A percentile compares a stretch with the other conserved stretches of the same genome.
phyloP scores from a whole-genome alignment of 1,284 basidiomycete genomes.

The Schizophyllum amplum region DNA sequence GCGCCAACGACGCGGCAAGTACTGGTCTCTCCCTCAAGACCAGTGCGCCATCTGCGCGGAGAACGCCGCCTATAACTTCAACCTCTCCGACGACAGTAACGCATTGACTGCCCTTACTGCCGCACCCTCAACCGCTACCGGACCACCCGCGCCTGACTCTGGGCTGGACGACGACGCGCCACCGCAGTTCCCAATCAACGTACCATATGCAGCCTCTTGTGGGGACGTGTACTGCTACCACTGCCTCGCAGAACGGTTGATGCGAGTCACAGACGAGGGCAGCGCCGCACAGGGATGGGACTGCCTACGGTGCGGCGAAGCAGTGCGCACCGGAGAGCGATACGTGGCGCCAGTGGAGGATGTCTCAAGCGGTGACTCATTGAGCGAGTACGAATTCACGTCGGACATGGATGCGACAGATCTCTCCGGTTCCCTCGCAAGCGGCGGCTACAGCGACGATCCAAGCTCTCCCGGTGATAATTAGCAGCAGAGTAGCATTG shows the following conservation, averaged over 20 bases:
- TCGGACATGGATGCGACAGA: conserved; percentile 44
- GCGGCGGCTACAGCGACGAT: not conserved
- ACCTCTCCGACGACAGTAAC: conserved; percentile 43
- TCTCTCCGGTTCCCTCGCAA: conserved; percentile 26
- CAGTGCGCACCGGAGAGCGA: conserved; percentile 48
- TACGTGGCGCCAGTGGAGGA: conserved; percentile 25
- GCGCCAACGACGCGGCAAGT: conserved; percentile 43
- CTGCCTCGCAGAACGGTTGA: conserved; percentile 76
- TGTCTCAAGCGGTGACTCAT: conserved; percentile 30
- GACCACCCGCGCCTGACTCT: conserved; percentile 12
- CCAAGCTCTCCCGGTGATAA: not conserved
- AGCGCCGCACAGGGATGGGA: conserved; percentile 58
- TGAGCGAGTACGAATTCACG: conserved; percentile 51
- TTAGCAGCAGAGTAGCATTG: not conserved
- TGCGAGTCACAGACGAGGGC: conserved; percentile 61
- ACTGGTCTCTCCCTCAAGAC: conserved; percentile 51
- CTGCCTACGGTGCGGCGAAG: conserved; percentile 69
- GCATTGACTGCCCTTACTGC: conserved; percentile 35
- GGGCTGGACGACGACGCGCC: conserved; percentile 27
- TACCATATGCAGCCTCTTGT: conserved; percentile 69
- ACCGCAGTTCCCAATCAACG: conserved; percentile 57
- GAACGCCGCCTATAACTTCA: conserved; percentile 54
- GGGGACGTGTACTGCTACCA: conserved; percentile 84
- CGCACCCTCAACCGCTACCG: conserved; percentile 9
- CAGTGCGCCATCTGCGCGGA: conserved; percentile 79